Evolutionary conservation across 306 rosid genomes (phyloP).

Genomic region (Lathyrus oleraceus): DNA sequence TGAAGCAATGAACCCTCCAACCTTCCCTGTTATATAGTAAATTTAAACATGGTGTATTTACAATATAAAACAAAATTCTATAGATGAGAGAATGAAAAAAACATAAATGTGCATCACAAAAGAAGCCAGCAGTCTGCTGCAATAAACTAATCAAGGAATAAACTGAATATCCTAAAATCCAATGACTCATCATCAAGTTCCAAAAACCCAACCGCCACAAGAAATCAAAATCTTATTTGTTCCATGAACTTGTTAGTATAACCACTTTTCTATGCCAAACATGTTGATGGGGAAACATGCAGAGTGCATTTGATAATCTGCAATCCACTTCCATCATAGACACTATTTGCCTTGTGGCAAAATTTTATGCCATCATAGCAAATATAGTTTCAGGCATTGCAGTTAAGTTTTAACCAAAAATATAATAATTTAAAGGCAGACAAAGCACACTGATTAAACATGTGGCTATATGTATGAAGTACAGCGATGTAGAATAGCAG

Average conservation of each 20-base stretch:
- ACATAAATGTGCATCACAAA: neutral
- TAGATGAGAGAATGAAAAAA: neutral
- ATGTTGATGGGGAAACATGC: neutral
- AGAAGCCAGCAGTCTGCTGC: neutral
- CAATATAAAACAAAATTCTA: neutral
- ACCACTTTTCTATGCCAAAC: slow-evolving; percentile 5
- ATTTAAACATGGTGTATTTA: slow-evolving; percentile 14
- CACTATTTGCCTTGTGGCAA: too few relatives aligned
- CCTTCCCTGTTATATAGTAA: slow-evolving; percentile 65
- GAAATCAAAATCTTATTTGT: neutral
- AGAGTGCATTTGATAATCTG: too few relatives aligned
- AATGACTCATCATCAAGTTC: neutral
- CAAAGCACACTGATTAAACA: too few relatives aligned
- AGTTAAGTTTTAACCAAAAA: too few relatives aligned
- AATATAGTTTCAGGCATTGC: too few relatives aligned
- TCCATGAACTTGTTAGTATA: neutral
- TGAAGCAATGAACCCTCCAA: slow-evolving; percentile 95
- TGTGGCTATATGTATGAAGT: too few relatives aligned
- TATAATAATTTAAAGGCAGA: too few relatives aligned
- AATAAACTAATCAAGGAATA: neutral
- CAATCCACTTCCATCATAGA: too few relatives aligned
- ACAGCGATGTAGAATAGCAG: too few relatives aligned
- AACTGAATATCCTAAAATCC: slow-evolving; percentile 1
- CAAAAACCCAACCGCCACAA: neutral
- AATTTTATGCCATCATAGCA: too few relatives aligned